These are phyloP conservation scores for Metarhizium guizhouense DNA, from an alignment of 2,329 filamentous ascomycete genomes.

Conservation along the genomic window DNA sequence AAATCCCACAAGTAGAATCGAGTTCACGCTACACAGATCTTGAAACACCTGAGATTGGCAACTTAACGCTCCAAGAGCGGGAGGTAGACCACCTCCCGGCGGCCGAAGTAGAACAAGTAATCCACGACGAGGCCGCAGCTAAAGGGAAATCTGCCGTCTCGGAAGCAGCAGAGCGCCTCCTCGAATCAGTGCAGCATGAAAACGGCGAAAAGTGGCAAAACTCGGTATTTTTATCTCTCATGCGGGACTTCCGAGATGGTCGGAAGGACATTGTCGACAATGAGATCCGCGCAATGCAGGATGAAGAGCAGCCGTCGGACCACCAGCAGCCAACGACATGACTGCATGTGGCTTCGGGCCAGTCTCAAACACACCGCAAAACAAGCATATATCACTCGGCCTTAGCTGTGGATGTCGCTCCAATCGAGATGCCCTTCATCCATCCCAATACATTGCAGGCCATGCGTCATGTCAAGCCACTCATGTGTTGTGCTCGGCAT, in stretches of 20 bases:
- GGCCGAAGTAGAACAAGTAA: slow-evolving; percentile 7
- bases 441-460: neutral
- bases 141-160: slow-evolving; percentile 28
- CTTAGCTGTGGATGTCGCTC: neutral
- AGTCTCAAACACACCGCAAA: neutral
- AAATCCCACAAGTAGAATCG: neutral
- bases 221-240: slow-evolving; percentile 33
- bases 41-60: slow-evolving; percentile 22
- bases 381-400: neutral
- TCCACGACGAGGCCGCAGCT: slow-evolving; percentile 6
- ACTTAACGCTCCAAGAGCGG: slow-evolving; percentile 18
- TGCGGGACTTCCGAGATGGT: slow-evolving; percentile 36
- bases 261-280: slow-evolving; percentile 34
- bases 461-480: neutral
- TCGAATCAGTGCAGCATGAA: slow-evolving; percentile 35
- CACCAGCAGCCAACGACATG: slow-evolving; percentile 6
- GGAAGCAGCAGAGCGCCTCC: slow-evolving; percentile 31
- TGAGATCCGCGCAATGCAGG: slow-evolving; percentile 25
- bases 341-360: slow-evolving; percentile 3
- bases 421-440: neutral
- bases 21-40: slow-evolving; percentile 17
- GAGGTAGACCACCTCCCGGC: neutral
- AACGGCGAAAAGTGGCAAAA: slow-evolving; percentile 38
- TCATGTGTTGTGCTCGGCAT: slow-evolving; percentile 14
- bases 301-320: slow-evolving; percentile 5